These are phyloP conservation scores for Lojkania enalia DNA, from an alignment of 2,329 filamentous ascomycete species.

Conservation along the genomic window DNA sequence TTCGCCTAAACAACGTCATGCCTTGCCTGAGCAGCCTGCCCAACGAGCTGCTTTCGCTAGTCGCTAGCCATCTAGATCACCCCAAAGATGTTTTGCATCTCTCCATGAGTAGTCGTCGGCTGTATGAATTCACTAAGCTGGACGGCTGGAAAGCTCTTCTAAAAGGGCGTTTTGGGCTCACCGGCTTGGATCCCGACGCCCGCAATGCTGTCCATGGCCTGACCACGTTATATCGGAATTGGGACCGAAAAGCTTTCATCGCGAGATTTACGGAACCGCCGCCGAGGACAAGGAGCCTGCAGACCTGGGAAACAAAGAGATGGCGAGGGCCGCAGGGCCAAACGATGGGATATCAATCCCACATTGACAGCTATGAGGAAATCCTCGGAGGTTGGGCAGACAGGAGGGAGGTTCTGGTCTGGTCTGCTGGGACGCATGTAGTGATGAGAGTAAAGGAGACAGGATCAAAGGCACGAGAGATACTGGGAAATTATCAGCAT, in stretches of 20 bases:
- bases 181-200: conserved; percentile 30
- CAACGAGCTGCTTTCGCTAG: conserved; percentile 39
- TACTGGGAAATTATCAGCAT: not conserved
- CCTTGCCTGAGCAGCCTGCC: conserved; percentile 31
- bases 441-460: conserved; percentile 54
- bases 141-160: conserved; percentile 42
- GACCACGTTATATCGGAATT: conserved; percentile 60
- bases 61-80: conserved; percentile 33
- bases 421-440: conserved; percentile 63
- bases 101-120: conserved; percentile 25
- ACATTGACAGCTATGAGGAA: conserved; percentile 61
- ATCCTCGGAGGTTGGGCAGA: conserved; percentile 46
- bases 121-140: conserved; percentile 30
- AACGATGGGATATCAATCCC: conserved; percentile 64
- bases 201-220: conserved; percentile 54
- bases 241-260: conserved; percentile 60
- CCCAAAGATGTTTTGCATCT: conserved; percentile 32
- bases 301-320: conserved; percentile 36
- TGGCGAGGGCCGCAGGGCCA: conserved; percentile 50
- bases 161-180: conserved; percentile 34
- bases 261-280: conserved; percentile 56
- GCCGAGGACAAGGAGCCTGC: conserved; percentile 41
- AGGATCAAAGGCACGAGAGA: conserved; percentile 25
- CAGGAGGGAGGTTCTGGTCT: conserved; percentile 60
- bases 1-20: too few relatives aligned